phyloP scores from a whole-genome alignment of 192 early-diverging fungal genomes.

The Paraglomus brasilianum region DNA sequence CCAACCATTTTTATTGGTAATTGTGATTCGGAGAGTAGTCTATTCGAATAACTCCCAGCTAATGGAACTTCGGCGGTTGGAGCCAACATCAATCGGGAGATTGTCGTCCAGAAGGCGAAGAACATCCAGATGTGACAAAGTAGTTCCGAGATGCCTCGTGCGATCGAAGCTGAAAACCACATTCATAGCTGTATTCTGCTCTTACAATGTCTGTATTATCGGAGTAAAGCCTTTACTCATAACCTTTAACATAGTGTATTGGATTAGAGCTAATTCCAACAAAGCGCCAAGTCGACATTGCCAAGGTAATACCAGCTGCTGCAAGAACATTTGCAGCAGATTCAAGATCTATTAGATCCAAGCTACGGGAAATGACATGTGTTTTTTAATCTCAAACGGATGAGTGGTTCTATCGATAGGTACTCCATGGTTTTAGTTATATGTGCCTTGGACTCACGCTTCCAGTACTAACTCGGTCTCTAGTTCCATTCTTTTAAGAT shows the following conservation, averaged over 20 bases:
- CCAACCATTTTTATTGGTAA: constrained; percentile 77
- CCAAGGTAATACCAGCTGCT: constrained; percentile 85
- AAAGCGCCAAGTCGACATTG: constrained; percentile 83
- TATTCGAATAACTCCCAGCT: constrained; percentile 77
- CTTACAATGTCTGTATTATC: constrained; percentile 79
- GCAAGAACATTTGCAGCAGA: constrained; percentile 77
- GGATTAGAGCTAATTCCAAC: constrained; percentile 83
- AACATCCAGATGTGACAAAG: constrained; percentile 50
- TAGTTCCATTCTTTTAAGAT: no score
- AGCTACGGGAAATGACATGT: constrained; percentile 65
- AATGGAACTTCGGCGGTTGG: constrained; percentile 93
- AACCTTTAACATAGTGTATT: constrained; percentile 81
- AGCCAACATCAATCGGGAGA: constrained; percentile 68
- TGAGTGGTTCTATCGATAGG: no score
- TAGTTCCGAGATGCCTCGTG: constrained; percentile 87
- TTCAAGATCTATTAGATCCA: constrained; percentile 80
- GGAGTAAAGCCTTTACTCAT: constrained; percentile 70
- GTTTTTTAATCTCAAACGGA: constrained; percentile 60
- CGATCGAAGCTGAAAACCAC: constrained; percentile 84
- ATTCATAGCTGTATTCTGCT: constrained; percentile 75
- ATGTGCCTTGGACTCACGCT: no score
- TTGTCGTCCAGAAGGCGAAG: no score
- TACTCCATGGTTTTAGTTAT: no score
- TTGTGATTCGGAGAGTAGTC: constrained; percentile 53
- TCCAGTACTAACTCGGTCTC: no score